Conservation (phyloP, 176 grass and related monocot species). For the Saccharum officinarum region DNA sequence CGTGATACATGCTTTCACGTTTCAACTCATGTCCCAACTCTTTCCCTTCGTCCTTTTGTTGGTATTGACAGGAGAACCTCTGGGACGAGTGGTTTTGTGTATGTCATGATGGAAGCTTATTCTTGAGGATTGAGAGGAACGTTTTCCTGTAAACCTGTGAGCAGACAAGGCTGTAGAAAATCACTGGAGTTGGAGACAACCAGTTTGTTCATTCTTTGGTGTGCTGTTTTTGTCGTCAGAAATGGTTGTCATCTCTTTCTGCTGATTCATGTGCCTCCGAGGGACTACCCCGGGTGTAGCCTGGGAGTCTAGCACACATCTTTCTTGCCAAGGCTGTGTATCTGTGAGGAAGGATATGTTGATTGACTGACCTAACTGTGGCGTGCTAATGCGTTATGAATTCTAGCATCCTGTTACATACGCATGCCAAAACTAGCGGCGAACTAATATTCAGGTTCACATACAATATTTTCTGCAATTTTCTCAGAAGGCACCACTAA, state of each 20-base stretch:
- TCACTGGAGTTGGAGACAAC: not conserved
- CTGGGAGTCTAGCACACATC: not conserved
- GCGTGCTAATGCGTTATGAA: not conserved
- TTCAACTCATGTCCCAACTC: not conserved
- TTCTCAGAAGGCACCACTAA: too few species aligned
- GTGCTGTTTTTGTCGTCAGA: not conserved
- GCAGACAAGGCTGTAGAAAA: not conserved
- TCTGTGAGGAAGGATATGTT: not conserved
- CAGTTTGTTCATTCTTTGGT: constrained; percentile 11
- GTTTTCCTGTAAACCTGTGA: not conserved
- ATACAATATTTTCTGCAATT: too few species aligned
- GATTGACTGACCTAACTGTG: not conserved
- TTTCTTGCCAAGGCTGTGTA: not conserved
- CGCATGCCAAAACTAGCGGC: not conserved
- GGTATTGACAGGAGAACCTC: constrained; percentile 56
- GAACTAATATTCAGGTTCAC: too few species aligned
- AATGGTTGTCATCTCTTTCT: not conserved
- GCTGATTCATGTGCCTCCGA: not conserved
- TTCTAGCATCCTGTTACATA: not conserved
- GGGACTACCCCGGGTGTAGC: not conserved
- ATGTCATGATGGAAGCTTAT: constrained; percentile 85
- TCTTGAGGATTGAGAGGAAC: constrained; percentile 34
- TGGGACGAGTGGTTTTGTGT: constrained; percentile 63
- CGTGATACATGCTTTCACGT: not conserved
- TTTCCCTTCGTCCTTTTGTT: constrained; percentile 17